Percentiles rank a stretch among this genome's conserved stretches.
These are phyloP conservation scores for Solanum corneliomulleri DNA, from an alignment of 257 asterid genomes.

Conservation along the genomic window DNA sequence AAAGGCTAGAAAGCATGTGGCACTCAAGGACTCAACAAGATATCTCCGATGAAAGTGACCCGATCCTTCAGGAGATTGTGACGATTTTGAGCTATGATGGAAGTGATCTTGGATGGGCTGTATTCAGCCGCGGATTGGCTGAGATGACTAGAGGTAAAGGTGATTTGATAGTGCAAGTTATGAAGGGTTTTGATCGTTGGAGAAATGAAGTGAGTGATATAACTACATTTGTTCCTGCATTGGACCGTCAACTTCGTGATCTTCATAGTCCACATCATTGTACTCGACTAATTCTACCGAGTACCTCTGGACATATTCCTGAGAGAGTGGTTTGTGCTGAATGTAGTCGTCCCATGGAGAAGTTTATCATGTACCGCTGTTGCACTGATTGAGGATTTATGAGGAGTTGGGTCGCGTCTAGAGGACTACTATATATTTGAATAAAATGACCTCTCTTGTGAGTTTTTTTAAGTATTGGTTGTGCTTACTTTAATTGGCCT, in stretches of 20 bases:
- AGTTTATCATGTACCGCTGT: constrained; percentile 74
- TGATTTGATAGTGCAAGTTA: constrained; percentile 23
- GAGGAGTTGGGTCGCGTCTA: not conserved
- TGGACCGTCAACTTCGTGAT: constrained; percentile 28
- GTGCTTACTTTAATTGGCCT: not conserved
- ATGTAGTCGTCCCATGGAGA: constrained; percentile 69
- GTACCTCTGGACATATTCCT: constrained; percentile 43
- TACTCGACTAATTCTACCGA: constrained; percentile 63
- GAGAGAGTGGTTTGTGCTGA: constrained; percentile 68
- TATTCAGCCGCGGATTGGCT: constrained; percentile 39
- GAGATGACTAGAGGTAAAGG: constrained; percentile 51
- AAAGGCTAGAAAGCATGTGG: constrained; percentile 87
- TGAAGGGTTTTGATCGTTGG: constrained; percentile 36
- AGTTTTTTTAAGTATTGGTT: not conserved
- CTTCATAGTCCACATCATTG: constrained; percentile 66
- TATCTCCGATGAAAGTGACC: constrained; percentile 40
- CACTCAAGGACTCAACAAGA: constrained; percentile 70
- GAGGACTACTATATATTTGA: not conserved
- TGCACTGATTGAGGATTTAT: constrained; percentile 44
- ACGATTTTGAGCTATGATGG: constrained; percentile 62
- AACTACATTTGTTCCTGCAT: constrained; percentile 33
- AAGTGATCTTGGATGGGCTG: constrained; percentile 79
- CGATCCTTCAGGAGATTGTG: constrained; percentile 51
- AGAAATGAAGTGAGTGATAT: constrained; percentile 27
- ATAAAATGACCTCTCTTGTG: not conserved